Base-by-base conservation (phyloP, 2,329 filamentous ascomycete genomes). In the Claviceps pazoutovae region DNA sequence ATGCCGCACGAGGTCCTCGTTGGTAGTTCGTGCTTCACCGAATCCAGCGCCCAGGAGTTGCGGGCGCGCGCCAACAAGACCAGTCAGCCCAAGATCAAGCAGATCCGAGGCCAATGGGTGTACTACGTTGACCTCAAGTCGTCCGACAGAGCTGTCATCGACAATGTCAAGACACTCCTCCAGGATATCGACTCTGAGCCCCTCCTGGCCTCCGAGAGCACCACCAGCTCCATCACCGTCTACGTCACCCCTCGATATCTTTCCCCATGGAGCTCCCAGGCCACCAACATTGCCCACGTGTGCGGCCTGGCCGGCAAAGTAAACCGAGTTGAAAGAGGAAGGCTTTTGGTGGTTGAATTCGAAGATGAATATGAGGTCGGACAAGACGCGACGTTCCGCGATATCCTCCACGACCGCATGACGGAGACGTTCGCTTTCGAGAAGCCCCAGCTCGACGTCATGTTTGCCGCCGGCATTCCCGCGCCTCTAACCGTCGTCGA, bases 201-300 rank as follows among this genome's bases (percentile, higher is more conserved):
- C 36, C 54, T 59, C 38, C 44, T 58, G 38, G 54, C 61, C 23
- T 55, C 66, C 16, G 59, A 61, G 41, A 61, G 57, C 41, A 61
- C 62, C 55, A 74, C 78, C 50, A 66, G 73, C 53, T 72, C 74
- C 44, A 69, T 75, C 48, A 73, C 83, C 56, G 78, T 86, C 64
- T 88, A 89, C 64, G 76, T 95, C 53, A 82, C 79, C 46, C 91
- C 91, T 19, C 80, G 91, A 58, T 86, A 86, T 60, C 90, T 95
- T 59, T 96, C 90, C 42, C 93, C 93, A 64, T 98, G 93, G 93
- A 96, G 89, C 69, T 95, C 90, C 52, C 90, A 96, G 68, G 91
- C 90, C 30, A 95, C 91, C 46, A 91, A 83, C 65, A 96, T 97
- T 66, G 86, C 91, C 51, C 83, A 93, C 58, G 91, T 96, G 36